Conservation (phyloP, 2,329 filamentous ascomycete genomes). For the Uncinocarpus reesii region DNA sequence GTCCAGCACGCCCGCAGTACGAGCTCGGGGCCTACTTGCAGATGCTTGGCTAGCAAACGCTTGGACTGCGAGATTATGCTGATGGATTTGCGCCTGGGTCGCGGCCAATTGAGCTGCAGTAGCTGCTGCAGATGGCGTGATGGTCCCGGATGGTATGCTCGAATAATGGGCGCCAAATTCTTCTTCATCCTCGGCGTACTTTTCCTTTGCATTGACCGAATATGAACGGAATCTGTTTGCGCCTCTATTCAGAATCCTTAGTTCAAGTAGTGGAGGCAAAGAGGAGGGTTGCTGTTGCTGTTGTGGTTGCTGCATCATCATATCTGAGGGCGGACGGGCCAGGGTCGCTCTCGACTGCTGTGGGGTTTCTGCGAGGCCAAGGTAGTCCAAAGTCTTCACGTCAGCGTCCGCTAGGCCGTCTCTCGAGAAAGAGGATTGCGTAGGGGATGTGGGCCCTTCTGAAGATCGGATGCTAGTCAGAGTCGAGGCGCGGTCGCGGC, state of each 20-base stretch:
- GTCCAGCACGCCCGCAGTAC: slow-evolving; percentile 85
- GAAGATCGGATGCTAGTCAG: slow-evolving; percentile 79
- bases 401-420: slow-evolving; percentile 79
- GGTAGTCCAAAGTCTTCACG: slow-evolving; percentile 87
- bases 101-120: slow-evolving; percentile 49
- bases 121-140: slow-evolving; percentile 50
- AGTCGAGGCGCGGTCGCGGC: slow-evolving; percentile 74
- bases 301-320: slow-evolving; percentile 37
- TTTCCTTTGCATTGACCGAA: slow-evolving; percentile 96
- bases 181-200: slow-evolving; percentile 82
- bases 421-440: slow-evolving; percentile 73
- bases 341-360: slow-evolving; percentile 66
- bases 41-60: slow-evolving; percentile 79
- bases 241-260: slow-evolving; percentile 65
- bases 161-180: slow-evolving; percentile 56
- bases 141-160: slow-evolving; percentile 47
- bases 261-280: slow-evolving; percentile 57
- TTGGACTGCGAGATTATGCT: slow-evolving; percentile 87
- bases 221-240: slow-evolving; percentile 89
- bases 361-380: slow-evolving; percentile 87
- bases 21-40: slow-evolving; percentile 70
- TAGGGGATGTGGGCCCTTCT: slow-evolving; percentile 78
- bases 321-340: slow-evolving; percentile 49
- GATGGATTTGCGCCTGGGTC: slow-evolving; percentile 62
- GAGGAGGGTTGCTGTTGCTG: slow-evolving; percentile 40